Conservation (phyloP, 352 stramenopile species). For the Pythium oligandrum region DNA sequence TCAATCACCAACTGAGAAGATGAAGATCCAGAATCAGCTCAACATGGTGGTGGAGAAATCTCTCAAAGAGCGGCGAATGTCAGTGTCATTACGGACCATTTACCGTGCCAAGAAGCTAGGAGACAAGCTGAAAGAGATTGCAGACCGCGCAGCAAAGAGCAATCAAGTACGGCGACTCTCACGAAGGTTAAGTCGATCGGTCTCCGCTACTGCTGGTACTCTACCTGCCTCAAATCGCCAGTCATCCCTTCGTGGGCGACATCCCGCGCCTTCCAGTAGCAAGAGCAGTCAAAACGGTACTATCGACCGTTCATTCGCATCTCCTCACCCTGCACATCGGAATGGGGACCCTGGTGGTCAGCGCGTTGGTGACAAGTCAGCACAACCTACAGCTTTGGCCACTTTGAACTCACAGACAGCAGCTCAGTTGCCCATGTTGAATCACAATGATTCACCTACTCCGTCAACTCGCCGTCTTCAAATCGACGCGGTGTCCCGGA, state of each 20-base stretch:
- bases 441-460: constrained; percentile 1
- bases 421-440: neutral
- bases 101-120: constrained; percentile 77
- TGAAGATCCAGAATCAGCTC: constrained; percentile 73
- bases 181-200: constrained; percentile 3
- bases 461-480: constrained; percentile 8
- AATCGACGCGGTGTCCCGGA: constrained; percentile 45
- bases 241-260: no score
- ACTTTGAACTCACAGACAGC: no score
- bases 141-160: constrained; percentile 41
- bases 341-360: no score
- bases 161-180: constrained; percentile 23
- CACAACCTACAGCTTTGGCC: no score
- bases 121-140: constrained; percentile 81
- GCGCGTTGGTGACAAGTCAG: no score
- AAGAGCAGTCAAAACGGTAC: no score
- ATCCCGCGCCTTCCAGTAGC: no score
- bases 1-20: constrained; percentile 59
- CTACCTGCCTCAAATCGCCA: neutral
- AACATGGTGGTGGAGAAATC: constrained; percentile 78
- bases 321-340: no score
- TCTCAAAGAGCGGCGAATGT: constrained; percentile 68
- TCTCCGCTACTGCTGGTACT: neutral
- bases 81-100: constrained; percentile 63
- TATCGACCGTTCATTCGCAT: no score